These are phyloP conservation scores for Bipolaris cookei DNA, from an alignment of 2,329 filamentous ascomycete species.

Conservation along the genomic window DNA sequence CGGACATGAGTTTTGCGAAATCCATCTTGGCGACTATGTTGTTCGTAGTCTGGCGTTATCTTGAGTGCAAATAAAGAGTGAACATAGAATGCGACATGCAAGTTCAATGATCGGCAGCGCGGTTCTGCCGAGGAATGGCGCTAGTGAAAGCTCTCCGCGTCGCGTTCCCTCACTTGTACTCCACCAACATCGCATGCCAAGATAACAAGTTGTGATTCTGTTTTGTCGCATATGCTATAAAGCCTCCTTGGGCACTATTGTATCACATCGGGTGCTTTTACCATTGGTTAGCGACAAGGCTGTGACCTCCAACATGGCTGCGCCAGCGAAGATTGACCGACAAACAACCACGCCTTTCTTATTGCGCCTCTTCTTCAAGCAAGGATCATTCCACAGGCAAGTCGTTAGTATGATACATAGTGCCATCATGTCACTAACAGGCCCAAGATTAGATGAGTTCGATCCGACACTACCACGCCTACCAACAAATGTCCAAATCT, in stretches of 20 bases:
- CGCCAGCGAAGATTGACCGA: constrained; percentile 62
- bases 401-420: background rate
- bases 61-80: background rate
- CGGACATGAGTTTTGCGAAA: constrained; percentile 91
- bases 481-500: constrained; percentile 74
- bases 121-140: constrained; percentile 20
- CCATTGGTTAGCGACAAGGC: background rate
- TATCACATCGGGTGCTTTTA: background rate
- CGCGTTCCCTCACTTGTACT: constrained; percentile 15
- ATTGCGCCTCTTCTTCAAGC: constrained; percentile 82
- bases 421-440: constrained; percentile 1
- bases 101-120: constrained; percentile 14
- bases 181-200: background rate
- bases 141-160: constrained; percentile 32
- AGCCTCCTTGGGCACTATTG: background rate
- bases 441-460: constrained; percentile 72
- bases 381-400: constrained; percentile 73
- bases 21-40: constrained; percentile 68
- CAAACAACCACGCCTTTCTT: constrained; percentile 80
- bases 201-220: background rate
- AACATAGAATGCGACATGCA: constrained; percentile 7
- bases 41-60: background rate
- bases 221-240: background rate
- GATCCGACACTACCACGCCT: constrained; percentile 59
- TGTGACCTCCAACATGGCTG: constrained; percentile 39